Percentiles rank a stretch among this genome's conserved stretches.
These are phyloP conservation scores for Acacia melanoxylon DNA, from an alignment of 306 rosid genomes.

Conservation along the genomic window DNA sequence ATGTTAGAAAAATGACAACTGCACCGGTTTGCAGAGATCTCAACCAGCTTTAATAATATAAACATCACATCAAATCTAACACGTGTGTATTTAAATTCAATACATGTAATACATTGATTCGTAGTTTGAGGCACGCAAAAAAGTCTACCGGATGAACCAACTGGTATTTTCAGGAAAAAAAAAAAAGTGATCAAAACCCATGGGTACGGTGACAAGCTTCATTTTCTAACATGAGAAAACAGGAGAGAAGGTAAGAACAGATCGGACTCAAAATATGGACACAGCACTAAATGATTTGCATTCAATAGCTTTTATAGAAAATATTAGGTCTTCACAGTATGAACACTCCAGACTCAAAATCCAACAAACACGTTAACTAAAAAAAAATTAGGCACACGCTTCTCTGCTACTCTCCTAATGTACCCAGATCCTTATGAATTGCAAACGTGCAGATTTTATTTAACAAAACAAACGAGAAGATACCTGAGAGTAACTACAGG, in stretches of 20 bases:
- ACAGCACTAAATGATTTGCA: neutral
- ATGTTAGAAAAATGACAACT: neutral
- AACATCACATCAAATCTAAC: neutral
- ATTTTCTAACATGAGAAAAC: neutral
- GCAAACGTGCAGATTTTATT: neutral
- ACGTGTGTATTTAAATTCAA: neutral
- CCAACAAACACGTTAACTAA: neutral
- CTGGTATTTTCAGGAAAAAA: neutral
- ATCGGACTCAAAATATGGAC: neutral
- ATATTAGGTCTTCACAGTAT: neutral
- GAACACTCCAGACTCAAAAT: neutral
- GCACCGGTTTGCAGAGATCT: neutral
- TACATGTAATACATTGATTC: slow-evolving; percentile 1
- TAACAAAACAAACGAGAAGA: neutral
- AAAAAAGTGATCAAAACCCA: neutral
- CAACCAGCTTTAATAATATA: slow-evolving; percentile 12
- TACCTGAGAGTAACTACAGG: slow-evolving; percentile 32
- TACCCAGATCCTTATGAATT: neutral
- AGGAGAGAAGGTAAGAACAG: neutral
- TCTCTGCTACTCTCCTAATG: slow-evolving; percentile 10
- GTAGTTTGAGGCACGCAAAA: neutral
- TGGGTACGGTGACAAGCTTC: neutral
- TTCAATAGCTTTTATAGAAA: neutral
- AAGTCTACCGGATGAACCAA: neutral
- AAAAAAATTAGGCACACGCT: neutral